Conservation (phyloP, 306 rosid species). For the Lathyrus sativus region DNA sequence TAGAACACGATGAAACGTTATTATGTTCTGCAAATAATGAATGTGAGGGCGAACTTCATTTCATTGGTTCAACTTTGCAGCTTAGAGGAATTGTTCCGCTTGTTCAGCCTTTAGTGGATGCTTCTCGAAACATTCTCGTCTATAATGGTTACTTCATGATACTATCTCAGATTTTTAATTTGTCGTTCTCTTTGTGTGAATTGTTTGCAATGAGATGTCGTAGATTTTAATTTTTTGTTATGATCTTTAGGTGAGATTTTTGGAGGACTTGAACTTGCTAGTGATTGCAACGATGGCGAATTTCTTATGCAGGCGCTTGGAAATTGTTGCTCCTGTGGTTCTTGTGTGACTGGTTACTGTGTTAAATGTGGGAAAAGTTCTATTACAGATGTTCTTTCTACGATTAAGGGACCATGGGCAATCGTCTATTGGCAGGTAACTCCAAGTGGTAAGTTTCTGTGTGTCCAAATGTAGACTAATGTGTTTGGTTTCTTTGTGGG, state of each 20-base stretch:
- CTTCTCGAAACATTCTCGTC: conserved; percentile 61
- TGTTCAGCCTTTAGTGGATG: conserved; percentile 77
- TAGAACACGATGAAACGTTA: conserved; percentile 42
- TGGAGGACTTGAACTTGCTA: conserved; percentile 63
- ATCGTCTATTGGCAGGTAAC: conserved; percentile 97
- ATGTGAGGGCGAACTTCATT: conserved; percentile 43
- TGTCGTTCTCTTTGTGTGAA: conserved; percentile 16
- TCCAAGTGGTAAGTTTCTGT: conserved; percentile 66
- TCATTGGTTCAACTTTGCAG: conserved; percentile 83
- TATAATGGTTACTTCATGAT: conserved; percentile 63
- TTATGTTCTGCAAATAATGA: conserved; percentile 19
- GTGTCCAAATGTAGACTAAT: conserved; percentile 6
- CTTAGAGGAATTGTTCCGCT: conserved; percentile 68
- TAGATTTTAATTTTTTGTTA: conserved; percentile 21
- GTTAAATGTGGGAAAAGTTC: conserved; percentile 48
- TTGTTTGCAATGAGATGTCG: conserved; percentile 5
- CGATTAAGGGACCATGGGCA: conserved; percentile 91
- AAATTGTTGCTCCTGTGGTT: conserved; percentile 53
- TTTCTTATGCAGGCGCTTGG: conserved; percentile 68
- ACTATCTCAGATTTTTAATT: neutral
- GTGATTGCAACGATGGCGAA: conserved; percentile 72
- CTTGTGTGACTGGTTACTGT: conserved; percentile 35
- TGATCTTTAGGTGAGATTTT: conserved; percentile 74
- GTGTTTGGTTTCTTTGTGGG: conserved; percentile 3
- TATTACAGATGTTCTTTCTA: conserved; percentile 58